Percentiles rank a stretch among this genome's conserved stretches.
These are phyloP conservation scores for Myxozyma neotropica DNA, from an alignment of 805 yeast genomes.

Conservation along the genomic window DNA sequence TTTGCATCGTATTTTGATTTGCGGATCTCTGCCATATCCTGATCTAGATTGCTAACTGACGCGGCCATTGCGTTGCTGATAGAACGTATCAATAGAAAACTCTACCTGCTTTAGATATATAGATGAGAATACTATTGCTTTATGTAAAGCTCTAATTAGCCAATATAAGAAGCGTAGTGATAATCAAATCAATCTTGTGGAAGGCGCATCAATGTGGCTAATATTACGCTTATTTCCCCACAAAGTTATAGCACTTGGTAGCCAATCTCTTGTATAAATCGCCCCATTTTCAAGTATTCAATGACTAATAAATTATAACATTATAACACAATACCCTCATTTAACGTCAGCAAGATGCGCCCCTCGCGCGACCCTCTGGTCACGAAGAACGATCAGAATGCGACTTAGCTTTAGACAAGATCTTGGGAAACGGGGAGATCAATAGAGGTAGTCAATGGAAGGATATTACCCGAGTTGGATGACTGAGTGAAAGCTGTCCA, in stretches of 20 bases:
- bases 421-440: not conserved
- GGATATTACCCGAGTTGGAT: not conserved
- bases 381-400: not conserved
- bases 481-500: not conserved
- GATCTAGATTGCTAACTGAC: conserved; percentile 62
- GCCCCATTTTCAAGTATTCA: too few relatives aligned
- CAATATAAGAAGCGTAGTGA: too few relatives aligned
- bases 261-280: not conserved
- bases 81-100: too few relatives aligned
- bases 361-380: not conserved
- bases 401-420: too few relatives aligned
- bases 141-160: too few relatives aligned
- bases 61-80: conserved; percentile 33
- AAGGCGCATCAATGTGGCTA: too few relatives aligned
- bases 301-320: not conserved
- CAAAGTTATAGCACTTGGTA: too few relatives aligned
- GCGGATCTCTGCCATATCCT: conserved; percentile 58
- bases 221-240: too few relatives aligned
- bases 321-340: not conserved
- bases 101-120: too few relatives aligned
- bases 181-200: too few relatives aligned
- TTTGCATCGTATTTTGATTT: conserved; percentile 51
- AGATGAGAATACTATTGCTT: too few relatives aligned
- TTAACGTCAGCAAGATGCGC: not conserved
- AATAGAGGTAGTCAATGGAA: not conserved